These are phyloP conservation scores for Gentiana dahurica DNA, from an alignment of 257 asterid species.

Conservation along the genomic window DNA sequence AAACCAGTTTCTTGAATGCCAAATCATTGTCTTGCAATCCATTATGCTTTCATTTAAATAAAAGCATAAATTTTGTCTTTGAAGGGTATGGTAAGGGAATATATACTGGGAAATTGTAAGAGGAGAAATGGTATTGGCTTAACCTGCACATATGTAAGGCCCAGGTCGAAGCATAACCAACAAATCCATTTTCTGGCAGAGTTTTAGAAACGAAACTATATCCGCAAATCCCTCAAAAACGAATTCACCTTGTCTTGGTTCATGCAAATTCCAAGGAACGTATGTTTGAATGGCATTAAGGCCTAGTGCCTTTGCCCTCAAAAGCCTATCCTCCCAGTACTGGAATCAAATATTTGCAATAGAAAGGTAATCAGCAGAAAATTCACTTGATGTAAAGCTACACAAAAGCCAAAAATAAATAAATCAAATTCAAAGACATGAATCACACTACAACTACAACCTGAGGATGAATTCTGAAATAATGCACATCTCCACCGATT, in stretches of 20 bases:
- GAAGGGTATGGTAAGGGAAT: too few species aligned
- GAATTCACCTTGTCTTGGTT: slow-evolving; percentile 58
- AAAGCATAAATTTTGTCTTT: too few species aligned
- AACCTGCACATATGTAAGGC: slow-evolving; percentile 96
- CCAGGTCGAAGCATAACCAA: slow-evolving; percentile 96
- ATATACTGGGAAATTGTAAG: too few species aligned
- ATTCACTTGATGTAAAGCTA: neutral
- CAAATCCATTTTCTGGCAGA: slow-evolving; percentile 70
- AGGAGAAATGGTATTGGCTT: slow-evolving; percentile 9
- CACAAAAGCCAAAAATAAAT: neutral
- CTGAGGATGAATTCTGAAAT: slow-evolving; percentile 83
- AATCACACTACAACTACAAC: slow-evolving; percentile 17
- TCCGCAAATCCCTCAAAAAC: slow-evolving; percentile 79
- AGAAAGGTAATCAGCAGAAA: slow-evolving; percentile 9
- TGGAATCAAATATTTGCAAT: slow-evolving; percentile 19
- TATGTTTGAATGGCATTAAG: slow-evolving; percentile 88
- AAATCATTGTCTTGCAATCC: too few species aligned
- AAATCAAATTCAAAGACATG: neutral
- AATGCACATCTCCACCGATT: slow-evolving; percentile 92
- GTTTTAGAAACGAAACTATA: slow-evolving; percentile 62
- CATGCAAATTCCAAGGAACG: slow-evolving; percentile 95
- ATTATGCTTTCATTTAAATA: too few species aligned
- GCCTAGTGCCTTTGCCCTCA: slow-evolving; percentile 95
- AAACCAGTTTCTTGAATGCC: too few species aligned
- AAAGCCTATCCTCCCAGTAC: slow-evolving; percentile 95